A percentile compares a stretch with the other conserved stretches of the same genome.
These are phyloP conservation scores for Fomitopsis betulina DNA, from an alignment of 1,284 basidiomycete species.

Conservation along the genomic window DNA sequence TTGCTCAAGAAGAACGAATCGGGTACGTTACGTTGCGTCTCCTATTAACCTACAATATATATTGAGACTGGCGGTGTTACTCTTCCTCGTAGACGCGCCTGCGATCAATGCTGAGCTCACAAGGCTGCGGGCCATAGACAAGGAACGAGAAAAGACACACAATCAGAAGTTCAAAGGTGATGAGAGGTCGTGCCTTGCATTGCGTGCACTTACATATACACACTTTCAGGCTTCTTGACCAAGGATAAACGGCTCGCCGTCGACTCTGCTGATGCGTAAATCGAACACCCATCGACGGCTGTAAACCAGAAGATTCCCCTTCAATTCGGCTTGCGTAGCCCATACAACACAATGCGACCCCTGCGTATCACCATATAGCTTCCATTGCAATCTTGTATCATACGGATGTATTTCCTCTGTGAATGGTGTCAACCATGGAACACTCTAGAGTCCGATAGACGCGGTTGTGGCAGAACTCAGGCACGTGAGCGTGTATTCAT, in stretches of 20 bases:
- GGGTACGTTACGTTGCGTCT: conserved; percentile 34
- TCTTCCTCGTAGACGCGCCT: conserved; percentile 42
- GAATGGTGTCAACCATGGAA: background rate
- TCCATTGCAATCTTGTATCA: background rate
- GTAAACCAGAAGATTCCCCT: background rate
- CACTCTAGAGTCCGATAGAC: background rate
- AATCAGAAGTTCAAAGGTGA: conserved; percentile 73
- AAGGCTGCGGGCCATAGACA: conserved; percentile 54
- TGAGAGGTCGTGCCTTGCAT: background rate
- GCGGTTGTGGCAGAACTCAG: background rate
- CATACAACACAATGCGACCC: background rate
- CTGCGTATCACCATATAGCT: background rate
- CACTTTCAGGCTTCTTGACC: conserved; percentile 34
- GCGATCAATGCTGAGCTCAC: conserved; percentile 57
- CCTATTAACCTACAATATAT: background rate
- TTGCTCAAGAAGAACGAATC: conserved; percentile 55
- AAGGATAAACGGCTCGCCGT: conserved; percentile 26
- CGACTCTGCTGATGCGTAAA: background rate
- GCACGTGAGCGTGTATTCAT: background rate
- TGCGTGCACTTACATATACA: background rate
- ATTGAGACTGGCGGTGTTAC: background rate
- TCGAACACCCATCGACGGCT: background rate
- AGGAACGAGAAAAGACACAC: conserved; percentile 57
- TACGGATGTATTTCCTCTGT: background rate
- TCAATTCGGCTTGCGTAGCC: background rate